Conservation (phyloP, 768 basidiomycete genomes). For the Hemileccinum rubropunctum region DNA sequence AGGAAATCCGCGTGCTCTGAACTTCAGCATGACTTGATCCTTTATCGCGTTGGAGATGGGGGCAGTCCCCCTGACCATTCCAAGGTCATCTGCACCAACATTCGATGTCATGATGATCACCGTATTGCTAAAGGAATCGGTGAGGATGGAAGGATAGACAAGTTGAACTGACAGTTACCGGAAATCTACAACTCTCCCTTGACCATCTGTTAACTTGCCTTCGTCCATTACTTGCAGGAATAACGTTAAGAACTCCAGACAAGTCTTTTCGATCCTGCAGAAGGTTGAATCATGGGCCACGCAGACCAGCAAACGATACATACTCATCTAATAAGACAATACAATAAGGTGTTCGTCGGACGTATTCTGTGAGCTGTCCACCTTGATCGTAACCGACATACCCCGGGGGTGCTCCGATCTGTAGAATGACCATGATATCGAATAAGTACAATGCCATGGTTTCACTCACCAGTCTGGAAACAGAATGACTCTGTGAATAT, state of each 20-base stretch:
- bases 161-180: neutral
- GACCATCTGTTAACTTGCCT: constrained; percentile 42
- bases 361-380: constrained; percentile 43
- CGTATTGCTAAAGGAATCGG: constrained; percentile 52
- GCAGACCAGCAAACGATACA: neutral
- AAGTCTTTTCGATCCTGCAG: constrained; percentile 41
- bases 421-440: neutral
- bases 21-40: constrained; percentile 66
- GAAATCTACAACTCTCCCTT: constrained; percentile 11
- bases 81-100: constrained; percentile 52
- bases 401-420: constrained; percentile 34
- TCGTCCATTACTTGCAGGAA: constrained; percentile 49
- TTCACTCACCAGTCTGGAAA: constrained; percentile 34
- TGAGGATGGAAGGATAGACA: neutral
- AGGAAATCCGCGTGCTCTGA: constrained; percentile 70
- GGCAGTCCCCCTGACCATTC: too few relatives aligned
- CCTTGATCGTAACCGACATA: constrained; percentile 46
- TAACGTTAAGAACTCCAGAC: constrained; percentile 41
- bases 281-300: neutral
- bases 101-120: constrained; percentile 92
- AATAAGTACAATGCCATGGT: too few relatives aligned
- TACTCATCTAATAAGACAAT: constrained; percentile 29
- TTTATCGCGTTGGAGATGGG: constrained; percentile 40
- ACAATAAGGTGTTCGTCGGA: constrained; percentile 39
- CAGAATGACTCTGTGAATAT: constrained; percentile 42